Base-by-base conservation (phyloP, 257 asterid genomes). In the Rauvolfia tetraphylla region DNA sequence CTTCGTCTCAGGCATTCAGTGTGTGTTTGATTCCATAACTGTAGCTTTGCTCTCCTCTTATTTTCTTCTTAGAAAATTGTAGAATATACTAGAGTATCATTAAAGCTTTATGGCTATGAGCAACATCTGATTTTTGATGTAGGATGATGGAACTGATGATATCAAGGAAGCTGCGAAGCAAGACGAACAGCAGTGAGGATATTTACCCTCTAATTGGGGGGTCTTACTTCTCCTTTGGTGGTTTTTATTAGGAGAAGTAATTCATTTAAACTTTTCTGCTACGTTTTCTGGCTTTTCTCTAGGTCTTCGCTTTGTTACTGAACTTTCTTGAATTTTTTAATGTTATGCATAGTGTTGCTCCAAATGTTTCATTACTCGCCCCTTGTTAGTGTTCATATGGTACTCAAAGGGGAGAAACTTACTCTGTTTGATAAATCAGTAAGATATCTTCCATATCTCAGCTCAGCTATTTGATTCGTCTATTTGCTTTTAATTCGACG, bases 81-180 rank as follows among this genome's bases (percentile, higher is more conserved):
- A 57, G 36, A 17, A 20, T 46, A 0, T 4, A 3, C 14, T 48
- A 6, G 25, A 8, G 71, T 27, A 74, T 22, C 59, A 0, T 5
- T 15, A 51, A 38, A 38, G 66, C 29, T 76, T 49, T 3, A 18
- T 36, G 4, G 41, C 5, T 12, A 23, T 76, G 27, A n/a, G 39
- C 25, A 36, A 18, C 36, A 38, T 20, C 48, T 56, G 71, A 31
- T 53, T n/a, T 63, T 51, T 17, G 63, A 51, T 77, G 82, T 84
- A 91, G 93, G 97, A 91, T 48, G 97, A 91, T 27, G 95, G 90
- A 23, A 85, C 86, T 41, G 97, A 91, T 75, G 97, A 91, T 23
- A 83, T 88, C 85, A 91, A 88, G 84, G 97, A 89, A 82, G 90
- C 91, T 84, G 78, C 91, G 61, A 90, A 90, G 83, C 79, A 81